These are phyloP conservation scores for Leucaena leucocephala DNA, from an alignment of 306 rosid species.

Conservation along the genomic window DNA sequence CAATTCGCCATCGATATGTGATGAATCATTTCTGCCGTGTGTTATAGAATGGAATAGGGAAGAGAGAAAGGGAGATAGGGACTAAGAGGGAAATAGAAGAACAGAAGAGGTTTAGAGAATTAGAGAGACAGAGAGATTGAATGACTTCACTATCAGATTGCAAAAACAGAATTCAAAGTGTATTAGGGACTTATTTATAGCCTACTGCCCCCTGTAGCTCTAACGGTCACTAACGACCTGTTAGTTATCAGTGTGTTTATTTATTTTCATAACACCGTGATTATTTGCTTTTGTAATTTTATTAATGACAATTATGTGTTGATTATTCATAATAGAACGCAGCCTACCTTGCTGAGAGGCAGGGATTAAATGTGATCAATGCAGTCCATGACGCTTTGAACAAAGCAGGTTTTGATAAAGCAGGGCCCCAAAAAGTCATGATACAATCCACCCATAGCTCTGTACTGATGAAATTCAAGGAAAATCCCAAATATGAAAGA, in stretches of 20 bases:
- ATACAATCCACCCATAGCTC: slow-evolving; percentile 75
- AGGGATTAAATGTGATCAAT: slow-evolving; percentile 48
- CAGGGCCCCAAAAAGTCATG: slow-evolving; percentile 53
- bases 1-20: background rate
- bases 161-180: too few relatives aligned
- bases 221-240: too few relatives aligned
- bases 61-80: too few relatives aligned
- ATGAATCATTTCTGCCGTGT: background rate
- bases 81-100: too few relatives aligned
- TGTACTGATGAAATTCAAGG: slow-evolving; percentile 62
- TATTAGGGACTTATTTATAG: too few relatives aligned
- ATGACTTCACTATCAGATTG: too few relatives aligned
- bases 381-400: slow-evolving; percentile 55
- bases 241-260: too few relatives aligned
- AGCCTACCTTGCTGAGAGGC: slow-evolving; percentile 61
- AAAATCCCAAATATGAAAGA: slow-evolving; percentile 53
- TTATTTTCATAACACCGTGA: background rate
- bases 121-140: too few relatives aligned
- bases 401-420: slow-evolving; percentile 63
- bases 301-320: slow-evolving; percentile 13
- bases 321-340: slow-evolving; percentile 63
- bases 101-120: too few relatives aligned
- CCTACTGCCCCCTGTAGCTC: too few relatives aligned
- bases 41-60: too few relatives aligned
- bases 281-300: background rate